Percentiles rank a stretch among this genome's conserved stretches.
Evolutionary conservation across 768 basidiomycete species (phyloP).

Genomic region (Cystofilobasidium ferigula): DNA sequence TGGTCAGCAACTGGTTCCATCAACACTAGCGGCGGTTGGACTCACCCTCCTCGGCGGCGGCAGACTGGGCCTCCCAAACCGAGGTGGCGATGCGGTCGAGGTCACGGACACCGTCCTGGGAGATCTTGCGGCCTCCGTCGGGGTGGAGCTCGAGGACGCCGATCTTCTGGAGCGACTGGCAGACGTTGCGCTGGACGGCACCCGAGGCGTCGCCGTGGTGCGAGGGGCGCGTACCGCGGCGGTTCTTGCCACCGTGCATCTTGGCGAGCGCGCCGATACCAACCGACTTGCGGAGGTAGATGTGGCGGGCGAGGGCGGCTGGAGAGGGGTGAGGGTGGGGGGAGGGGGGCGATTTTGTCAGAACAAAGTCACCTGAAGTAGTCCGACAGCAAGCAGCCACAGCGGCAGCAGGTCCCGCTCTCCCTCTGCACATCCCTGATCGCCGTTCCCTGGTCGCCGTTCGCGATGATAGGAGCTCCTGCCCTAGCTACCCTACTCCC

Average conservation of each 20-base stretch:
- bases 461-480: too few species aligned
- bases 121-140: conserved; percentile 90
- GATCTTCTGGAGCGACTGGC: conserved; percentile 97
- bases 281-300: conserved; percentile 97
- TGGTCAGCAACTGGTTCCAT: background rate
- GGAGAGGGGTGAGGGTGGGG: conserved; percentile 4
- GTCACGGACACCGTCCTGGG: conserved; percentile 74
- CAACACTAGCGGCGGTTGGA: too few species aligned
- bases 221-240: conserved; percentile 90
- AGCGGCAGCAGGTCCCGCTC: too few species aligned
- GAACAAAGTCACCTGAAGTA: too few species aligned
- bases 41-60: conserved; percentile 33
- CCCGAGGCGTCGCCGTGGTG: conserved; percentile 80
- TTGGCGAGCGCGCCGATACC: conserved; percentile 80
- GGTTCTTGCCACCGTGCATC: conserved; percentile 91
- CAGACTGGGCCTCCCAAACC: conserved; percentile 37
- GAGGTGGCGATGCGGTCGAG: conserved; percentile 41
- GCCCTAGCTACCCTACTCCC: too few species aligned
- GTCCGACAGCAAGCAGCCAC: too few species aligned
- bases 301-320: conserved; percentile 97
- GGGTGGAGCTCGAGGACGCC: conserved; percentile 88
- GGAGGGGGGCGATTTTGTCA: too few species aligned
- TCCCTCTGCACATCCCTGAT: too few species aligned
- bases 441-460: too few species aligned
- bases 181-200: conserved; percentile 84